These are phyloP conservation scores for Macadamia tetraphylla DNA, from an alignment of 164 flowering plant genomes.

Conservation along the genomic window DNA sequence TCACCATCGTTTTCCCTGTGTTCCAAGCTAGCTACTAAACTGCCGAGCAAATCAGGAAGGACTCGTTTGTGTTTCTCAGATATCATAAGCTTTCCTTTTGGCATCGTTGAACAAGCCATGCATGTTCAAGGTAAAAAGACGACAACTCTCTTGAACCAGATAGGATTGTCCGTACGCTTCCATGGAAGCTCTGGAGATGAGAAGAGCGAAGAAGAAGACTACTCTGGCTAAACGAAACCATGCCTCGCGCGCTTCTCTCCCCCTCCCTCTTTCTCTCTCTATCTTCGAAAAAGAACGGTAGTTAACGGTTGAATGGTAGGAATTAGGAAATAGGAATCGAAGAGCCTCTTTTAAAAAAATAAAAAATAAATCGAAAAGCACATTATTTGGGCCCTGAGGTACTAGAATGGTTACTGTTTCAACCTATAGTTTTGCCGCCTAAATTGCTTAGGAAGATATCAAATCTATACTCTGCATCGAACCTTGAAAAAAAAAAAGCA, in stretches of 20 bases:
- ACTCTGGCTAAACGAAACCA: neutral
- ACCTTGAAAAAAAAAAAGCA: too few species aligned
- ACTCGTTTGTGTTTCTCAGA: slow-evolving; percentile 12
- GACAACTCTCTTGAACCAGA: neutral
- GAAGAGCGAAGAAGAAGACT: neutral
- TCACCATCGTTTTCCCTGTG: slow-evolving; percentile 20
- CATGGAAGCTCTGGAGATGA: slow-evolving; percentile 5
- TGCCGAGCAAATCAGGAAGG: slow-evolving; percentile 31
- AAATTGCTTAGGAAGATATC: neutral
- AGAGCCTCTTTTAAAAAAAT: too few species aligned
- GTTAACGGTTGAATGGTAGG: slow-evolving; percentile 21
- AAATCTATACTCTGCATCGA: too few species aligned
- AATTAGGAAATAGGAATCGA: neutral
- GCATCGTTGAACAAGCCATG: slow-evolving; percentile 15
- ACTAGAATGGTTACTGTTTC: too few species aligned
- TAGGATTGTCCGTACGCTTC: neutral
- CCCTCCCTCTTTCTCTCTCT: neutral
- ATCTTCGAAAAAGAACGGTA: slow-evolving; percentile 9
- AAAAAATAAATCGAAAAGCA: too few species aligned
- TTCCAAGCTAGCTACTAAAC: slow-evolving; percentile 25
- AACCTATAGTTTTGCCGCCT: neutral
- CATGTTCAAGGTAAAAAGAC: neutral
- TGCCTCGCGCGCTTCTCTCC: neutral
- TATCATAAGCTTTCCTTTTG: slow-evolving; percentile 21
- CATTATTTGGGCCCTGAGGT: too few species aligned